Evolutionary conservation across 805 yeast species (phyloP).

Genomic region (Lipomyces anomalus): DNA sequence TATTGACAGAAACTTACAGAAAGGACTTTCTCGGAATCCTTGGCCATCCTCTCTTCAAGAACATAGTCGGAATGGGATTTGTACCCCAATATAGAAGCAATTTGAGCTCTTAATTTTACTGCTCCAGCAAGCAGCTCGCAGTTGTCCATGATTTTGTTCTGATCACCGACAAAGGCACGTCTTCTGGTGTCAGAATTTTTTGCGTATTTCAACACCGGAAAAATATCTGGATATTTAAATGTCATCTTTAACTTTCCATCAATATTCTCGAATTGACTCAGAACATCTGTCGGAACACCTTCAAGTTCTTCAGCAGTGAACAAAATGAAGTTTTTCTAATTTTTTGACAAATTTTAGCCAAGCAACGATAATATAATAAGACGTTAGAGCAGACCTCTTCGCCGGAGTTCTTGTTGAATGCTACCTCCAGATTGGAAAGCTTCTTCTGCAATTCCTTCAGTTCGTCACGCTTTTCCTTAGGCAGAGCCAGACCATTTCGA

Average conservation of each 20-base stretch:
- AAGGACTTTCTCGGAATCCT: slow-evolving; percentile 53
- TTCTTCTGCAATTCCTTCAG: slow-evolving; percentile 55
- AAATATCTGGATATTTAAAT: slow-evolving; percentile 72
- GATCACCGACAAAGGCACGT: slow-evolving; percentile 59
- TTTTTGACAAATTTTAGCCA: slow-evolving; percentile 1
- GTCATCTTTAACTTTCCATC: slow-evolving; percentile 55
- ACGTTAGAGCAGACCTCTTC: slow-evolving; percentile 6
- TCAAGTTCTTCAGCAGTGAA: slow-evolving; percentile 61
- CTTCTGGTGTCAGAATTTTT: slow-evolving; percentile 58
- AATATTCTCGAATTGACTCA: slow-evolving; percentile 51
- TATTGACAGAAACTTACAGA: not conserved
- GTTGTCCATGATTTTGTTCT: slow-evolving; percentile 61
- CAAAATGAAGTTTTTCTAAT: slow-evolving; percentile 51
- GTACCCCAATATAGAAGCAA: slow-evolving; percentile 63
- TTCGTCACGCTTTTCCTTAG: slow-evolving; percentile 48
- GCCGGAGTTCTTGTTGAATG: slow-evolving; percentile 53
- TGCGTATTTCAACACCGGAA: slow-evolving; percentile 75
- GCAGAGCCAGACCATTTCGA: slow-evolving; percentile 64
- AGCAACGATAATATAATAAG: not conserved
- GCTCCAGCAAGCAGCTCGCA: slow-evolving; percentile 56
- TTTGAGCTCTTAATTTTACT: slow-evolving; percentile 53
- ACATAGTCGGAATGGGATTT: slow-evolving; percentile 62
- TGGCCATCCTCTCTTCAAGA: slow-evolving; percentile 78
- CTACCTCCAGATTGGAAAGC: slow-evolving; percentile 50
- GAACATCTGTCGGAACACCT: slow-evolving; percentile 65